A percentile compares a stretch with the other conserved stretches of the same genome.
phyloP scores from a whole-genome alignment of 257 asterid species.

The Solanum etuberosum region DNA sequence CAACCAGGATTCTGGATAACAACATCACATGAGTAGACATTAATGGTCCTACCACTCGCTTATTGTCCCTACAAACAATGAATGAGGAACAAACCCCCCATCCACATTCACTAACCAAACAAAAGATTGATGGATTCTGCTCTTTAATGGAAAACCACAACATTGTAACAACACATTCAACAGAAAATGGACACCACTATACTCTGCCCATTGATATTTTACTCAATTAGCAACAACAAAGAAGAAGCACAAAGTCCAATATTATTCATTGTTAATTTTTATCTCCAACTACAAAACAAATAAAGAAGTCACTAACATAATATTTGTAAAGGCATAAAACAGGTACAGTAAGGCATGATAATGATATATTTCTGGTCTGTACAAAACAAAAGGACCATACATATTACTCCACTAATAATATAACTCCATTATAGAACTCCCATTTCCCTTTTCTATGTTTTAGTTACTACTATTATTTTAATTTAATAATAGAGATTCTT shows the following conservation, averaged over 20 bases:
- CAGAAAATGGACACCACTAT: not conserved
- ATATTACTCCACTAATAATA: not conserved
- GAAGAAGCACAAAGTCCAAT: not conserved
- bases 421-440: not conserved
- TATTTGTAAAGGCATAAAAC: not conserved
- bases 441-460: not conserved
- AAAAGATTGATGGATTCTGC: not conserved
- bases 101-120: not conserved
- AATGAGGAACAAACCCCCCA: not conserved
- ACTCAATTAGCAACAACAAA: not conserved
- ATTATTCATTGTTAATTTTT: not conserved
- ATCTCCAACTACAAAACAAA: not conserved
- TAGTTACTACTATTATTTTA: not conserved
- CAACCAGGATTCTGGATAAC: not conserved
- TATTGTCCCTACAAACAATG: not conserved
- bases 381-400: constrained; percentile 1
- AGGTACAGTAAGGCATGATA: not conserved
- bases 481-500: not conserved
- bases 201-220: not conserved
- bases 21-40: not conserved
- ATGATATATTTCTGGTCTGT: not conserved
- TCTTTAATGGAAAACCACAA: not conserved
- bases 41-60: not conserved
- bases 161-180: not conserved
- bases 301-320: not conserved